Conservation (phyloP, 257 asterid genomes). For the Petrea volubilis region DNA sequence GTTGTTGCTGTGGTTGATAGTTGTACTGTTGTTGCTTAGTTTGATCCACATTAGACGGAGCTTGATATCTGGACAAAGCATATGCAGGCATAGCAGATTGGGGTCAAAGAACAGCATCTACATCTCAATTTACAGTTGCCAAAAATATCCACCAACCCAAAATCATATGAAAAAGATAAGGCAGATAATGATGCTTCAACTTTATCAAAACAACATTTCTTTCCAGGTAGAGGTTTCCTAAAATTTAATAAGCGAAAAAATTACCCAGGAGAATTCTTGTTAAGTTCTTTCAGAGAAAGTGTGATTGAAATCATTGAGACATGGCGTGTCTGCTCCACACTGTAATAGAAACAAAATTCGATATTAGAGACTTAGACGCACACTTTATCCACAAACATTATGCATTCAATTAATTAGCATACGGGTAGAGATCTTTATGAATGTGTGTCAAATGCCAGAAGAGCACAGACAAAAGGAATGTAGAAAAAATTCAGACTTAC, state of each 20-base stretch:
- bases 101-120: neutral
- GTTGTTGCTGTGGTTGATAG: conserved; percentile 57
- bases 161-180: neutral
- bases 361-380: conserved; percentile 7
- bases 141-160: neutral
- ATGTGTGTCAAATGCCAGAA: neutral
- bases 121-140: neutral
- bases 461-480: neutral
- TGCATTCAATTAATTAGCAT: neutral
- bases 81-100: neutral
- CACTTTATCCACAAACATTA: neutral
- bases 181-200: neutral
- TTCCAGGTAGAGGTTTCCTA: neutral
- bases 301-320: conserved; percentile 95
- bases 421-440: neutral
- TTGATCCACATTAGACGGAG: conserved; percentile 63
- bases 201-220: neutral
- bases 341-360: conserved; percentile 32
- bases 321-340: conserved; percentile 99
- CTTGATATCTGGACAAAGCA: conserved; percentile 65
- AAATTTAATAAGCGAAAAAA: conserved; percentile 10
- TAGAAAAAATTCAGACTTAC: conserved; percentile 45
- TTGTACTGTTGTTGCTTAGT: conserved; percentile 54
- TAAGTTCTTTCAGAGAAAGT: conserved; percentile 73
- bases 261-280: conserved; percentile 93